Evolutionary conservation across 345 rosid species (phyloP).

Genomic region (Salix purpurea): DNA sequence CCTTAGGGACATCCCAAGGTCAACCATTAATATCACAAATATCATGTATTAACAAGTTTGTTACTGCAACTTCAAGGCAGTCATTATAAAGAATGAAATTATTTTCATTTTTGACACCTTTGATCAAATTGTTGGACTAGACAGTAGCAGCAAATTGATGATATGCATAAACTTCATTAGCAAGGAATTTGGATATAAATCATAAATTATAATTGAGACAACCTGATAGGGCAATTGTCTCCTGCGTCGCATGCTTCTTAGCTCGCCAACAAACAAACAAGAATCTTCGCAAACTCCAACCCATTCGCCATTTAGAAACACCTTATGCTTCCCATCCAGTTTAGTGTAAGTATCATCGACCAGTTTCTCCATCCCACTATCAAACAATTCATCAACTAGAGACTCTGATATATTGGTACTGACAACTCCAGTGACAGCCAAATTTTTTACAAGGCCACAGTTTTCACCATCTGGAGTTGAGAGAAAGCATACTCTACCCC

Average conservation of each 20-base stretch:
- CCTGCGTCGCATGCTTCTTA: conserved; percentile 57
- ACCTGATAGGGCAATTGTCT: conserved; percentile 68
- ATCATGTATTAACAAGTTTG: no score
- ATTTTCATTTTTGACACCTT: no score
- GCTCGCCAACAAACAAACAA: conserved; percentile 43
- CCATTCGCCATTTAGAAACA: conserved; percentile 90
- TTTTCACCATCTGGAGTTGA: conserved; percentile 98
- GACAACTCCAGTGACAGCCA: conserved; percentile 75
- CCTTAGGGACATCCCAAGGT: no score
- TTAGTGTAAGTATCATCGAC: conserved; percentile 48
- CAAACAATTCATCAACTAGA: conserved; percentile 35
- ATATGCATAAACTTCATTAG: background rate
- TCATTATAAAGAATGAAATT: no score
- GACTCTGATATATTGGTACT: conserved; percentile 52
- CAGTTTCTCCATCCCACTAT: conserved; percentile 67
- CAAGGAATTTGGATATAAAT: background rate
- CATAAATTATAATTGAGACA: conserved; percentile 4
- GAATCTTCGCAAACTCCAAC: conserved; percentile 68
- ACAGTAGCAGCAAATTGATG: background rate
- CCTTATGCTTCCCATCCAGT: conserved; percentile 47
- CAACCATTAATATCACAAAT: no score
- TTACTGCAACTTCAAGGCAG: no score
- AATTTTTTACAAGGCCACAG: conserved; percentile 93
- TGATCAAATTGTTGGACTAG: background rate
- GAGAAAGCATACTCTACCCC: conserved; percentile 93